Percentiles rank a stretch among this genome's conserved stretches.
These are phyloP conservation scores for Serendipita vermifera DNA, from an alignment of 768 basidiomycete genomes.

Conservation along the genomic window DNA sequence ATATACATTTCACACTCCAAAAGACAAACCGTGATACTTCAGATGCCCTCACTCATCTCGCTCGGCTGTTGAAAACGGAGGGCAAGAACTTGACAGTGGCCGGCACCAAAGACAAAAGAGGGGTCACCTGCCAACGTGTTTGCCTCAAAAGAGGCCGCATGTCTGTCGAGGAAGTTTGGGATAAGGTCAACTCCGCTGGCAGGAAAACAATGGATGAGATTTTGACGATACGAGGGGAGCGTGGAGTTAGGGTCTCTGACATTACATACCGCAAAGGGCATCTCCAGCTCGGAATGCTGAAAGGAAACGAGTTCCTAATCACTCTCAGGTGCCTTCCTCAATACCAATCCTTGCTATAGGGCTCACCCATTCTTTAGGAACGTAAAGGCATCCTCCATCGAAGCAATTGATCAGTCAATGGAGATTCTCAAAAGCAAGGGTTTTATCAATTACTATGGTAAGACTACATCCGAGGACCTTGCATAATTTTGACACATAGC, in stretches of 20 bases:
- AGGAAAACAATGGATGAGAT: constrained; percentile 45
- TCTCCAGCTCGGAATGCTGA: constrained; percentile 88
- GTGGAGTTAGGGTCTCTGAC: constrained; percentile 80
- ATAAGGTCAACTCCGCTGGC: constrained; percentile 52
- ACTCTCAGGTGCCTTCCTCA: constrained; percentile 58
- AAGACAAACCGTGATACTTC: constrained; percentile 98
- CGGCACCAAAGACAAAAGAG: constrained; percentile 97
- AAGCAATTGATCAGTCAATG: constrained; percentile 63
- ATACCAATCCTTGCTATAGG: neutral
- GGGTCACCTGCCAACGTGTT: constrained; percentile 88
- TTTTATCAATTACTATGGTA: constrained; percentile 98
- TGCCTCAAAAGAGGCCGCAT: constrained; percentile 63
- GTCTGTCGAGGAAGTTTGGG: constrained; percentile 78
- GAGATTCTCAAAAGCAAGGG: constrained; percentile 66
- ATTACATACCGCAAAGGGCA: constrained; percentile 69
- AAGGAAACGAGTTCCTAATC: constrained; percentile 91
- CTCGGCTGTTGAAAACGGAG: constrained; percentile 61
- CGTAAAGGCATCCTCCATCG: constrained; percentile 61
- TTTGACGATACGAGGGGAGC: constrained; percentile 64
- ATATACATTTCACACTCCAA: constrained; percentile 91
- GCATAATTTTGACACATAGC: neutral
- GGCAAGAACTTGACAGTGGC: constrained; percentile 78
- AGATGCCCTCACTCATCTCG: constrained; percentile 72
- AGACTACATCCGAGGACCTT: constrained; percentile 10
- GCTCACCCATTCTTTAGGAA: constrained; percentile 40